Conservation (phyloP, 2,329 filamentous ascomycete species). For the Lasiodiplodia sp. region DNA sequence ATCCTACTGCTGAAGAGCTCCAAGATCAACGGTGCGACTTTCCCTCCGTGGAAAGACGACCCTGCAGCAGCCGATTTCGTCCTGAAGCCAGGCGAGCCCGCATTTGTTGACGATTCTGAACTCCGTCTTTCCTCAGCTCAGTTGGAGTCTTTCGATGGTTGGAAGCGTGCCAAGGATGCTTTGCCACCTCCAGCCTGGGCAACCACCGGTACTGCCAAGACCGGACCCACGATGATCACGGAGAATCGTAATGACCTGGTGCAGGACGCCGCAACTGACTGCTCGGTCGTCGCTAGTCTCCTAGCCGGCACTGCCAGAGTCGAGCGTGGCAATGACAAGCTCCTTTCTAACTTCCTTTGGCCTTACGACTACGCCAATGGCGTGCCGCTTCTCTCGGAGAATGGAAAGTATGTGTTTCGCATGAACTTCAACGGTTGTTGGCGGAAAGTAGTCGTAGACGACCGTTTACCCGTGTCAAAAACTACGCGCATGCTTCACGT, state of each 20-base stretch:
- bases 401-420: constrained; percentile 89
- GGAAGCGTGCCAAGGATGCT: constrained; percentile 79
- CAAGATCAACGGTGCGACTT: constrained; percentile 80
- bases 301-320: constrained; percentile 79
- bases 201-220: constrained; percentile 37
- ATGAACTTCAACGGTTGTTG: constrained; percentile 96
- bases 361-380: constrained; percentile 70
- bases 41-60: constrained; percentile 80
- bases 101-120: constrained; percentile 74
- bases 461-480: constrained; percentile 80
- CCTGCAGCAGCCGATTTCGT: constrained; percentile 70
- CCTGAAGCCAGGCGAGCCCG: constrained; percentile 53
- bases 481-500: constrained; percentile 82
- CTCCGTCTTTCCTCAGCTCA: constrained; percentile 80
- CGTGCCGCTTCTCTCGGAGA: constrained; percentile 70
- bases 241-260: constrained; percentile 77
- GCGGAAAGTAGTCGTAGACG: constrained; percentile 86
- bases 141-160: constrained; percentile 77
- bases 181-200: constrained; percentile 57
- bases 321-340: constrained; percentile 69
- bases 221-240: constrained; percentile 63
- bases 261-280: constrained; percentile 95
- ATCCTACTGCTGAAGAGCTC: constrained; percentile 80
- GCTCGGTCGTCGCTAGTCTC: constrained; percentile 94
- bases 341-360: constrained; percentile 75